Base-by-base conservation (phyloP, 768 basidiomycete species). In the Chalciporus piperatus region DNA sequence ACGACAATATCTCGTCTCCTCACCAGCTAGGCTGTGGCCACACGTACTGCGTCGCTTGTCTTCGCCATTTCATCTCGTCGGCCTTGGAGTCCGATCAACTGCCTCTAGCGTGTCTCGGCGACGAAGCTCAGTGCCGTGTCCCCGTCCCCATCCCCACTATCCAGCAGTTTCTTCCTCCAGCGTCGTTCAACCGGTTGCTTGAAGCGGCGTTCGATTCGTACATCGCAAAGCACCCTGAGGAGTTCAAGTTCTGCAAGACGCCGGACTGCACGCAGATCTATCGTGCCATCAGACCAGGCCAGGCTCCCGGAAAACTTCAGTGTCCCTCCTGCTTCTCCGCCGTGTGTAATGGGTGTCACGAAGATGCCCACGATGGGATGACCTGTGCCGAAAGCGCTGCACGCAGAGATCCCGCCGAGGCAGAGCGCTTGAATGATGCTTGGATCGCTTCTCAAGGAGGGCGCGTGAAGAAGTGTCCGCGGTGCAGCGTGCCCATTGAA, bases 381-480 rank as follows among this genome's bases (percentile, higher is more conserved):
- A 70, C 70, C 13, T 92, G 89, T 59, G 72, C 71, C 9, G 80
- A 85, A 50, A 69, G 46, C 28, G 56, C 45, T 38, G 41, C 14
- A 17, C 57, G 46, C 41, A 56, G 70, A 25, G 76, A 76, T 41
- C 63, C 65, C 35, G 73, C 73, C 2, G 81, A 78, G 10, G 76
- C 80, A 30, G 68, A 70, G 28, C 69, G 81, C 2, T 83, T 88
- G 66, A 72, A 77, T 51, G 75, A 78, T 1, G 54, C 27, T 42
- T 92, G 89, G 89, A 77, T 78, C 47, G 70, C 66, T 47, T 64
- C 68, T 19, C 80, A 86, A 59, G 80, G 50, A 0, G 66, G 65
- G 20, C 57, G 83, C 51, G 85, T 89, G 45, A 89, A 89, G 69
- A 73, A 74, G 28, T 92, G 89, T 57, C 89, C 89, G 0, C 76